A percentile compares a stretch with the other conserved stretches of the same genome.
Conservation (phyloP, 768 basidiomycete species). For the Leccinum barrowsii region DNA sequence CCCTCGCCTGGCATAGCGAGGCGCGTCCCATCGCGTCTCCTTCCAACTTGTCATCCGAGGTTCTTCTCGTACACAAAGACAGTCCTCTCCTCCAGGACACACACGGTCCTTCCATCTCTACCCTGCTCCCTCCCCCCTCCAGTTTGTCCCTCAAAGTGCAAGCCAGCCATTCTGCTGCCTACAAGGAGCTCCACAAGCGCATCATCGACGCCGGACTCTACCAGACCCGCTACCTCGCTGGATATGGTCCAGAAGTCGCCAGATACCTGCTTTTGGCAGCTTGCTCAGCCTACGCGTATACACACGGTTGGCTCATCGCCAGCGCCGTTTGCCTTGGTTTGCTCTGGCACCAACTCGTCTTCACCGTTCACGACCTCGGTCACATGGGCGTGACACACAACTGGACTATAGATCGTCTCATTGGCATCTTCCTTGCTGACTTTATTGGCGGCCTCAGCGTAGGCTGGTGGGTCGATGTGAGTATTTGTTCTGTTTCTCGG, state of each 20-base stretch:
- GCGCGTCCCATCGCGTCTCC: conserved; percentile 42
- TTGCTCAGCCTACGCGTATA: conserved; percentile 60
- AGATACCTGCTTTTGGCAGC: conserved; percentile 69
- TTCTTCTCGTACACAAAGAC: conserved; percentile 58
- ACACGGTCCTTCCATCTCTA: conserved; percentile 39
- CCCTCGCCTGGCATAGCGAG: conserved; percentile 58
- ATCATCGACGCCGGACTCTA: conserved; percentile 82
- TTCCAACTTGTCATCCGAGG: conserved; percentile 43
- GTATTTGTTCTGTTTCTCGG: conserved; percentile 33
- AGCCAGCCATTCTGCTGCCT: conserved; percentile 69
- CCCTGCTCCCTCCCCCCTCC: conserved; percentile 53
- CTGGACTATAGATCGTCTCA: conserved; percentile 75
- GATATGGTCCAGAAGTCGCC: conserved; percentile 86
- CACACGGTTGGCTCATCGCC: conserved; percentile 57
- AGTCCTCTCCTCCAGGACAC: conserved; percentile 20
- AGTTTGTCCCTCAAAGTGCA: conserved; percentile 55
- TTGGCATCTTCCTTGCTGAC: conserved; percentile 78
- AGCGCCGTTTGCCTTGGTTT: conserved; percentile 84
- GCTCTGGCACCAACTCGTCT: conserved; percentile 94
- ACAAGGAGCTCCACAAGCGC: conserved; percentile 72
- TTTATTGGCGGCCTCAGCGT: conserved; percentile 91
- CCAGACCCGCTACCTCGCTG: conserved; percentile 74
- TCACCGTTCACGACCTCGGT: conserved; percentile 90
- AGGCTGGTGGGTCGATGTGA: conserved; percentile 96
- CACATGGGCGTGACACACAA: conserved; percentile 91